Evolutionary conservation across 2,329 filamentous ascomycete species (phyloP), one percentile per base, ranked within the genome.

Genomic region (Triangularia verruculosa): DNA sequence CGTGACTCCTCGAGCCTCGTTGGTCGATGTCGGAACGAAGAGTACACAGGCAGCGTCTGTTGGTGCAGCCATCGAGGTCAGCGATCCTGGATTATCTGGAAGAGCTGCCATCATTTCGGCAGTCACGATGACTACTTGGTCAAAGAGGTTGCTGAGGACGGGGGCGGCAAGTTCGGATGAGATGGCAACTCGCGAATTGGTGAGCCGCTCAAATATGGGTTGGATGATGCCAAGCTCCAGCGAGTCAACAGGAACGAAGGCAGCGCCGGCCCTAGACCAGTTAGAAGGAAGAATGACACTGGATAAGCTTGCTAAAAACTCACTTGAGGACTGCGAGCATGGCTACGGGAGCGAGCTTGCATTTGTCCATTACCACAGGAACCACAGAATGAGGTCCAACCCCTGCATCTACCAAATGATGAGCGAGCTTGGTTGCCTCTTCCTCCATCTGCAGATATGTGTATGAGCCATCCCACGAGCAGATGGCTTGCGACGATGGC

Each of bases 291-390:
- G 3, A 78, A 81, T 61, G 76, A 1, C 13, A 20, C 11, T 9
- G 2, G 17, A 17, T n/a, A 1, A 27, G 12, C 13, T 77, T 9
- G 13, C 15, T 6, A 7, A 25, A 2, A 1, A 86, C 87, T 62
- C 81, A 80, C 74, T 90, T 89, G 52, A 92, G 76, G 1, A 88
- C 81, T 0, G 89, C 89, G 20, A 93, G 79, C 65, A 93, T 88
- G 6, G 87, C 83, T 43, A 92, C 77, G 56, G 92, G 89, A 0
- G 90, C 81, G 72, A 89, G 83, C 13, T 86, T 77, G 20, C 84
- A 90, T 75, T 91, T 93, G 52, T 90, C 86, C 70, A 92, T 80
- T 17, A 88, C 83, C 5, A 93, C 80, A 4, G 86, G 87, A 1
- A 93, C 82, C 3, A 89, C 77, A 7, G 83, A 79, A 9, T 84